A percentile compares a stretch with the other conserved stretches of the same genome.
Conservation (phyloP, 257 asterid genomes). For the Penstemon barbatus region DNA sequence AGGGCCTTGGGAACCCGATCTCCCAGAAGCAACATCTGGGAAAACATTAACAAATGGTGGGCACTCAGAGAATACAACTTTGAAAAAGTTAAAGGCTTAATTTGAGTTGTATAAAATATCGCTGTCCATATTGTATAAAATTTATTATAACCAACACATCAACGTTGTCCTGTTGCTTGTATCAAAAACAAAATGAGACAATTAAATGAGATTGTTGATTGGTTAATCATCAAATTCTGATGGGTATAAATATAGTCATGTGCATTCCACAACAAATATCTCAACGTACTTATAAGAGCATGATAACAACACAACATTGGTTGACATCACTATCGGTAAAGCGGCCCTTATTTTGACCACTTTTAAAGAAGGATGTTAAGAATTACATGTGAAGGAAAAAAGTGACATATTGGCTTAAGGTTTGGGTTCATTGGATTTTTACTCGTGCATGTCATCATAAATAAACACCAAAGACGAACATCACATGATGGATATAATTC, state of each 20-base stretch:
- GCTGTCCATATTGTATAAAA: conserved; percentile 7
- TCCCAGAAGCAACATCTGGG: conserved; percentile 80
- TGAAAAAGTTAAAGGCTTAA: not conserved
- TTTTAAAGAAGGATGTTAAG: not conserved
- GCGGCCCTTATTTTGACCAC: not conserved
- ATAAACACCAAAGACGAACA: not conserved
- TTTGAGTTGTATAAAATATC: not conserved
- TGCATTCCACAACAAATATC: not conserved
- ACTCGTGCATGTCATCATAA: not conserved
- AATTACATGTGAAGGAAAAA: not conserved
- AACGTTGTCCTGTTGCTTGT: not conserved
- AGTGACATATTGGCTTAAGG: not conserved
- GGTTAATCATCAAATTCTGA: conserved; percentile 2
- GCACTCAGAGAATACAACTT: conserved; percentile 25
- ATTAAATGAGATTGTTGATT: not conserved
- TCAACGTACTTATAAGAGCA: not conserved
- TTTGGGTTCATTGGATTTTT: not conserved
- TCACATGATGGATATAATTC: not conserved
- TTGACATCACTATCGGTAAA: not conserved
- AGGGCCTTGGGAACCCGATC: conserved; percentile 83
- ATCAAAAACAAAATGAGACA: not conserved
- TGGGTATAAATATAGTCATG: not conserved
- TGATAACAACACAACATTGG: conserved; percentile 18
- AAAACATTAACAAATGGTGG: conserved; percentile 19
- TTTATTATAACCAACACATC: not conserved